Base-by-base conservation (phyloP, 495 filamentous ascomycete species). In the Lasiosphaeris hirsuta region DNA sequence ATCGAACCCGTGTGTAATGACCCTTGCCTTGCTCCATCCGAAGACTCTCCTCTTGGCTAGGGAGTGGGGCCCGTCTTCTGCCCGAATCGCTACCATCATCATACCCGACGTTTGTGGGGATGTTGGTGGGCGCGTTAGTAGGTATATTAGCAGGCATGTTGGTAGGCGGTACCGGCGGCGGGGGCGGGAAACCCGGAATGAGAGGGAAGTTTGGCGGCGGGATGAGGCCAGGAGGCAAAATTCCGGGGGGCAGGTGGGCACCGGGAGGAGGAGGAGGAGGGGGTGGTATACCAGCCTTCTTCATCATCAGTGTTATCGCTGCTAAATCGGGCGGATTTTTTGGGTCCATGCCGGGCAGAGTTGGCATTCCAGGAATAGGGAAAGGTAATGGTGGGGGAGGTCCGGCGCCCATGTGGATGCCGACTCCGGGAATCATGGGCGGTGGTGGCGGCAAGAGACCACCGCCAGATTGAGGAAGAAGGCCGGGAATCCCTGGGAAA, bases 11-110 rank as follows among this genome's bases (percentile, higher is more conserved):
- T 49, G 80, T 83, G 64, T 83, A 90, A 59, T 84, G 80, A 13
- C 86, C 86, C 57, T 75, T 79, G 63, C 77, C 78, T 76, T 90
- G 87, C 69, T 91, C 87, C 77, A 87, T 83, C 60, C 83, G 79
- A 67, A 92, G 67, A 66, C 88, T 91, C 64, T 93, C 90, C 65
- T 90, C 83, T 69, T 93, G 90, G 67, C 90, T 92, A 8, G 89
- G 89, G 51, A 92, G 70, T 35, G 89, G 89, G 6, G 78, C 86
- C 53, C 87, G 70, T 68, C 79, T 78, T 45, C 83, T 73, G 19
- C 51, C 56, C 1, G 56, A 50, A 7, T 56, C 53, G 37, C 56
- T 61, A 34, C 50, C 60, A 33, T 42, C 63, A 2, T 57, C 52
- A 17, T 50, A 44, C 0, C 46, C 52, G 13, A 39, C 30, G 1